Evolutionary conservation across 441 rosid species (phyloP).

Genomic region (Breynia disticha): DNA sequence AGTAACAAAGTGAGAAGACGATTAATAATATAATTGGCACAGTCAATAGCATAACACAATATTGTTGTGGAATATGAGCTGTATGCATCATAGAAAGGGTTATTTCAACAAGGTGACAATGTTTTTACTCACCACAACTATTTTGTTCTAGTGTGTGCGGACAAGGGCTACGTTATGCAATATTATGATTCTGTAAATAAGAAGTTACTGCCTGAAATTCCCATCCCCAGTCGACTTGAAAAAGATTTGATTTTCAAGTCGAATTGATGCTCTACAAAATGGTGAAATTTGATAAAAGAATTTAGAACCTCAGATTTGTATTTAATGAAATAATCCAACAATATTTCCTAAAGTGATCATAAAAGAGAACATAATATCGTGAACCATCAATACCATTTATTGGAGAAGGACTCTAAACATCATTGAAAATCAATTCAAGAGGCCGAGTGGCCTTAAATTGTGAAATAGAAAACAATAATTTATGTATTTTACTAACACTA

Average conservation of each 20-base stretch:
- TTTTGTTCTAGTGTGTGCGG: not conserved
- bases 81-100: not conserved
- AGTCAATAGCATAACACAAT: not conserved
- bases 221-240: not conserved
- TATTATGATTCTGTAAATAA: not conserved
- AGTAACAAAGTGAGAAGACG: not conserved
- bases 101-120: not conserved
- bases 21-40: too few relatives aligned
- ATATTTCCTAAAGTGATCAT: not conserved
- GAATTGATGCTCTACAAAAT: not conserved
- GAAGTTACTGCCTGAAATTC: not conserved
- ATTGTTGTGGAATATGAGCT: not conserved
- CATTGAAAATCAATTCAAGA: too few relatives aligned
- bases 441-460: too few relatives aligned
- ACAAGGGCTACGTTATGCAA: not conserved
- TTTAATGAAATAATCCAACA: not conserved
- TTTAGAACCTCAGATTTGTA: not conserved
- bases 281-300: not conserved
- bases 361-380: not conserved
- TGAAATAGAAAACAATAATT: not conserved
- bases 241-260: not conserved
- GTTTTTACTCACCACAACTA: too few relatives aligned
- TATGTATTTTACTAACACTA: not conserved
- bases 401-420: not conserved
- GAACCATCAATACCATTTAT: not conserved